Base-by-base conservation (phyloP, 768 basidiomycete species). In the Rhodotorula taiwanensis region DNA sequence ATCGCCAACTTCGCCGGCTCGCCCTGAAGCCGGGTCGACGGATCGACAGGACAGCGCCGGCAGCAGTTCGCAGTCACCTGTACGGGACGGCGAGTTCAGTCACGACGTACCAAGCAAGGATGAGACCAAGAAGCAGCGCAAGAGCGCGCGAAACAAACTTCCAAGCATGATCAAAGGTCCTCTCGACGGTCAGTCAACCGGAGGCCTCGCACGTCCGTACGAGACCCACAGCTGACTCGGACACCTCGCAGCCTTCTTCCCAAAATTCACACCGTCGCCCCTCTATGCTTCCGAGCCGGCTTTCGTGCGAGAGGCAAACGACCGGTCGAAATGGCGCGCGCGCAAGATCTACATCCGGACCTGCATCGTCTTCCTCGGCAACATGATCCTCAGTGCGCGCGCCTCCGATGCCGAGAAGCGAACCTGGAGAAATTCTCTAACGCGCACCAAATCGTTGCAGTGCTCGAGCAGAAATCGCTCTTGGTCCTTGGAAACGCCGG, bases 161-260 rank as follows among this genome's bases (percentile, higher is more conserved):
- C 55, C 55, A 0, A 44, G 51, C 16, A 47, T 58, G 27, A 20
- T 63, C 11, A 20, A 34, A 5, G 55, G 42, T 2, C 55, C 62
- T 4, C 21, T 59, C 28, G 18, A 58, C 45, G 57, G 56, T 55
- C 10, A 23, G 52, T 30, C 36, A 8, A 4, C n/a, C 23, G 25
- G n/a, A n/a, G n/a, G n/a, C n/a, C n/a, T n/a, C n/a, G n/a, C n/a
- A n/a, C n/a, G n/a, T n/a, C n/a, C 39, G 18, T 41, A 18, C 39
- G 11, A 10, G 39, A 41, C 10, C 18, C 4, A 3, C 9, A 3
- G 23, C 31, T 14, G 3, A 34, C 49, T 16, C 5, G 21, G 16
- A 23, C 34, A 14, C n/a, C 15, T 15, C 23, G 18, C 52, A 64
- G 62, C 62, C 23, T 56, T 64, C 52, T 64, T 58, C 47, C 62